Evolutionary conservation across 1,284 basidiomycete genomes (phyloP), one percentile per base, ranked within the genome.

Genomic region (Irpex sp.): DNA sequence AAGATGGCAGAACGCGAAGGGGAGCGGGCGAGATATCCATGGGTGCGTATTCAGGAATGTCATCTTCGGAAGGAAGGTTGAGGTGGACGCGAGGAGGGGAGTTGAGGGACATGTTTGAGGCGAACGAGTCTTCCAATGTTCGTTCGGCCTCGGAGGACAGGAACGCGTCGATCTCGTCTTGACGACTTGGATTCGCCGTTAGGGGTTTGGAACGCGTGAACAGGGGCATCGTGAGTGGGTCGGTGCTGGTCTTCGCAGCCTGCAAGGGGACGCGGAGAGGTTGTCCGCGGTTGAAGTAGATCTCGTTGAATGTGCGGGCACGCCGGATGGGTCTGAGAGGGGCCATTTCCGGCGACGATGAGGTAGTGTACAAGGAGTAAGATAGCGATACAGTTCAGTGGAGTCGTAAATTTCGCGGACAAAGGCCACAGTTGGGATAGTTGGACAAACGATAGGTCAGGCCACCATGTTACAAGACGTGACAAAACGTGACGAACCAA

Each of bases 21-120:
- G 77, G 88, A 13, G 81, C 82, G 11, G 91, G 91, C 3, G 91
- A 92, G 54, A 92, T 88, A 70, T 93, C 91, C 91, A 93, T 93
- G 3, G 88, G 82, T 21, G 73, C 73, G 19, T 74, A 67, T 65
- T 85, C 80, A 49, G 79, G 77, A 65, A 76, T 79, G 62, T 78
- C 80, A 64, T 74, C 75, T 44, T 85, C 82, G 40, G 55, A 55
- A 80, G 75, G 36, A 79, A 71, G 62, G 77, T 38, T 52, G 34
- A 54, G 11, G 7, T 56, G 44, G 34, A 82, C 77, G 58, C 76
- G 80, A 8, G 83, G 79, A 44, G 91, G 88, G 31, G 90, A 91
- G 70, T 89, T 82, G 55, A 93, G 77, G 5, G 91, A 92, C 74
- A 93, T 87, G 66, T 82, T 90, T 34, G 90, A 91, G 11, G 89